Conservation (phyloP, 371 early-diverging fungal genomes). For the Dinochytrium kinnereticum region DNA sequence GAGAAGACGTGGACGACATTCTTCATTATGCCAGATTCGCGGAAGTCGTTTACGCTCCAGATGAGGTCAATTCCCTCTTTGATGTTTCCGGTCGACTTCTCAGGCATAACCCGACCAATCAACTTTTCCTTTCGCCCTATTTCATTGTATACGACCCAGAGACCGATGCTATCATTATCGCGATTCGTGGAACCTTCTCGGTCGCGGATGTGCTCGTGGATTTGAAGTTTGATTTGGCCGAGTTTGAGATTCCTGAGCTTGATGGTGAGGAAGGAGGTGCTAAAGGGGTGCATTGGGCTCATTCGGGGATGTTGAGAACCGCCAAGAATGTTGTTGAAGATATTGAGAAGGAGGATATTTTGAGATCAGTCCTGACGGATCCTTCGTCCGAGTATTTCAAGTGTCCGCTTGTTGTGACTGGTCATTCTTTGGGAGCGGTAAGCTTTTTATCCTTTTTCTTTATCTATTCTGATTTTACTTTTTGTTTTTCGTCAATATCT, state of each 20-base stretch:
- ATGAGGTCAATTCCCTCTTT: conserved; percentile 27
- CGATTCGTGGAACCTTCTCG: conserved; percentile 49
- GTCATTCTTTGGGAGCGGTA: conserved; percentile 48
- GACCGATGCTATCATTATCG: conserved; percentile 42
- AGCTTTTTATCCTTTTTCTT: background rate
- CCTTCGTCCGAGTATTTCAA: conserved; percentile 20
- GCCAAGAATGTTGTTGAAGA: conserved; percentile 46
- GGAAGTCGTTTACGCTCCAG: conserved; percentile 40
- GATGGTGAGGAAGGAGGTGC: background rate
- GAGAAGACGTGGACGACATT: conserved; percentile 45
- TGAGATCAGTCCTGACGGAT: conserved; percentile 31
- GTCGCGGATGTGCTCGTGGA: conserved; percentile 49
- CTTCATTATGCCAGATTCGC: conserved; percentile 44
- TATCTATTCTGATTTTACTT: background rate
- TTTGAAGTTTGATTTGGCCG: conserved; percentile 41
- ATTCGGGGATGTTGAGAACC: conserved; percentile 46
- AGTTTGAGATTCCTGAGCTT: conserved; percentile 28
- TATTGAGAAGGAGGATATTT: conserved; percentile 26
- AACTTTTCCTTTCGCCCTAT: conserved; percentile 41
- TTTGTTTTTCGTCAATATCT: background rate
- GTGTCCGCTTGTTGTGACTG: conserved; percentile 45
- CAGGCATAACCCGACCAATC: conserved; percentile 31
- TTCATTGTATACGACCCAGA: conserved; percentile 45
- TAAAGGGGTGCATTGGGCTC: conserved; percentile 25
- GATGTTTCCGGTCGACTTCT: conserved; percentile 22